Base-by-base conservation (phyloP, 305 asterid genomes). In the Fraxinus platypoda region DNA sequence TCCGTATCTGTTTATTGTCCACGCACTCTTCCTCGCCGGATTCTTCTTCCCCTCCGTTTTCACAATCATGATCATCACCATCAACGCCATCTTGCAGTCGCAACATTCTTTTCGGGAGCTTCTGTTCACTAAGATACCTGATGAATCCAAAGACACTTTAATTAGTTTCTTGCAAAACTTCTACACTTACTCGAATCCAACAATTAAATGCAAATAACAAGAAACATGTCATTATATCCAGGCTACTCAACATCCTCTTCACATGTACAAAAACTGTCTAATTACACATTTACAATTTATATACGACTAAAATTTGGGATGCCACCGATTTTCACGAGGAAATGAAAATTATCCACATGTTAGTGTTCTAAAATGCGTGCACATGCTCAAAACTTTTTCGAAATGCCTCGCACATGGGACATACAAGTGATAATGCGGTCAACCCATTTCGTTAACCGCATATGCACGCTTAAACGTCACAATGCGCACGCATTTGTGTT, bases 71-170 rank as follows among this genome's bases (percentile, higher is more conserved):
- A 72, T 76, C 78, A 87, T 88, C 90, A 78, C 87, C 88, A 52
- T 86, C 87, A 83, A 85, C 74, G 6, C 87, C 90, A 89, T 88
- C 91, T 83, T 88, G 94, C 88, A 91, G 86, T 86, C 87, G 88
- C 84, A 88, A 74, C 99, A 96, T 96, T 88, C 88, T 87, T 87
- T 86, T 85, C 23, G 99, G 97, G 64, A 92, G 94, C 90, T 87
- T 91, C 81, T 87, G 95, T 80, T 92, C 94, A 52, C 92, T 91
- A 84, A 96, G 94, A 91, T 90, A 96, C 90, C 99, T 96, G 89
- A 85, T 74, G 71, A 81, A 74, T 62, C 25, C 54, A 71, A 79
- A 80, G 79, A 75, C 74, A 81, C 74, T 26, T 84, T 12, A 78
- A 83, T 74, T 57, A 70, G 75, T 28, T 83, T 77, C 59, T 23